phyloP scores from a whole-genome alignment of 495 filamentous ascomycete species.

The Daldinia decipiens region DNA sequence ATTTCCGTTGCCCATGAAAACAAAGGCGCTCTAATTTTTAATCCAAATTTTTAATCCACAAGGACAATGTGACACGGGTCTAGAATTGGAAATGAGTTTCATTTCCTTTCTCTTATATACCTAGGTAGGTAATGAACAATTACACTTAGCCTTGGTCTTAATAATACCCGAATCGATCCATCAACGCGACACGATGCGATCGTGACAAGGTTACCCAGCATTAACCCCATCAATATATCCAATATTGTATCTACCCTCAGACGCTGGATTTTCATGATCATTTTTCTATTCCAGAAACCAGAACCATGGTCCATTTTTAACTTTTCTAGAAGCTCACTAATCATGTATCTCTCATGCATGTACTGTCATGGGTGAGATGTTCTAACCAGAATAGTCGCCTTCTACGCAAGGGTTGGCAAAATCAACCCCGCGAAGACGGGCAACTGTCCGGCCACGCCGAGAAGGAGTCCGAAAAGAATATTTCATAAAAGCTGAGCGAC shows the following conservation, averaged over 20 bases:
- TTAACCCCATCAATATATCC: neutral
- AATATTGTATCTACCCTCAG: neutral
- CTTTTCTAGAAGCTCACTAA: conserved; percentile 42
- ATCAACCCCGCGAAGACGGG: conserved; percentile 8
- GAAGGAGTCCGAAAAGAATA: neutral
- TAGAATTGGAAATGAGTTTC: conserved; percentile 39
- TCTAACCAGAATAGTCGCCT: conserved; percentile 30
- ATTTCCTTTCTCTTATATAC: conserved; percentile 37
- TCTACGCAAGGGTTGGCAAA: conserved; percentile 16
- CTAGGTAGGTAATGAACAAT: neutral
- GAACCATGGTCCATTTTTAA: conserved; percentile 36
- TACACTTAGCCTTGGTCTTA: neutral
- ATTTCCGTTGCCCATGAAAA: neutral
- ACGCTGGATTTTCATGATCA: neutral
- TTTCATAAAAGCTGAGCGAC: neutral
- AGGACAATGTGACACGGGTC: conserved; percentile 39
- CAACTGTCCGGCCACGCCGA: neutral
- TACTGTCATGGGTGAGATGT: conserved; percentile 20
- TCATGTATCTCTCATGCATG: conserved; percentile 21
- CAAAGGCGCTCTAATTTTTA: conserved; percentile 22
- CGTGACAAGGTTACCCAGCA: conserved; percentile 2
- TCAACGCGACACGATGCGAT: neutral
- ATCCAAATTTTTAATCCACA: conserved; percentile 34
- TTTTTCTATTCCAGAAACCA: conserved; percentile 6
- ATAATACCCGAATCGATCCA: neutral